Conservation (phyloP, 2,329 filamentous ascomycete genomes). For the Davidsoniella australis region DNA sequence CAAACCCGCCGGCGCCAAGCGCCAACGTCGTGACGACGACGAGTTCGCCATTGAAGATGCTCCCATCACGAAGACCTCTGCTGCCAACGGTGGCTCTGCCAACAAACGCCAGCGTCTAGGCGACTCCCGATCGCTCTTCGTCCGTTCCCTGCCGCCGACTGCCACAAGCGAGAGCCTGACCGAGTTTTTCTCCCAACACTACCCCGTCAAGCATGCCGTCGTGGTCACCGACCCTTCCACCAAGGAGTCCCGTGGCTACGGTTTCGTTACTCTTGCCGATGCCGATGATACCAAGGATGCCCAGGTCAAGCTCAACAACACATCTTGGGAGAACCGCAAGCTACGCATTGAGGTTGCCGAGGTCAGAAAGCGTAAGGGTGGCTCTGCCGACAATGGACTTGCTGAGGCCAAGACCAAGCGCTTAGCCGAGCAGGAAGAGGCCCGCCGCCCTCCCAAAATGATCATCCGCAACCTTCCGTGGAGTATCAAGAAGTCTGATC, state of each 20-base stretch:
- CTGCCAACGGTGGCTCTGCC: conserved; percentile 15
- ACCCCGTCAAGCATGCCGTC: conserved; percentile 89
- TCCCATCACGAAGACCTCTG: conserved; percentile 18
- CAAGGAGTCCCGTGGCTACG: conserved; percentile 79
- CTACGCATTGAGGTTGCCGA: conserved; percentile 81
- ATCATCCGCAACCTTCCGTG: conserved; percentile 91
- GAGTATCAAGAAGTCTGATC: conserved; percentile 77
- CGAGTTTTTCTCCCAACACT: conserved; percentile 83
- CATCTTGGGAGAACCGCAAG: conserved; percentile 60
- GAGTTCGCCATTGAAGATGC: conserved; percentile 21
- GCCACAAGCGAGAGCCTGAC: conserved; percentile 71
- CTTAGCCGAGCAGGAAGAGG: conserved; percentile 37
- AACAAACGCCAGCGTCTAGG: conserved; percentile 42
- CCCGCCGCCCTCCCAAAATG: conserved; percentile 50
- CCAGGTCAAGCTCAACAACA: conserved; percentile 63
- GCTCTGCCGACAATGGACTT: conserved; percentile 21
- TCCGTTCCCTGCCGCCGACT: conserved; percentile 64
- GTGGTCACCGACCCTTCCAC: conserved; percentile 75
- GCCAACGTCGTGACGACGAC: conserved; percentile 17
- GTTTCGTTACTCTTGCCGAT: conserved; percentile 94
- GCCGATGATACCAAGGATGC: conserved; percentile 76
- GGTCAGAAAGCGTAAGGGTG: conserved; percentile 50
- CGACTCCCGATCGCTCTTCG: conserved; percentile 62
- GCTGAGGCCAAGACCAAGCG: conserved; percentile 32
- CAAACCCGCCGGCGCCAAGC: conserved; percentile 21